Percentiles rank a stretch among this genome's conserved stretches.
These are phyloP conservation scores for Eimeria acervulina DNA, from an alignment of 169 alveolate species.

Conservation along the genomic window DNA sequence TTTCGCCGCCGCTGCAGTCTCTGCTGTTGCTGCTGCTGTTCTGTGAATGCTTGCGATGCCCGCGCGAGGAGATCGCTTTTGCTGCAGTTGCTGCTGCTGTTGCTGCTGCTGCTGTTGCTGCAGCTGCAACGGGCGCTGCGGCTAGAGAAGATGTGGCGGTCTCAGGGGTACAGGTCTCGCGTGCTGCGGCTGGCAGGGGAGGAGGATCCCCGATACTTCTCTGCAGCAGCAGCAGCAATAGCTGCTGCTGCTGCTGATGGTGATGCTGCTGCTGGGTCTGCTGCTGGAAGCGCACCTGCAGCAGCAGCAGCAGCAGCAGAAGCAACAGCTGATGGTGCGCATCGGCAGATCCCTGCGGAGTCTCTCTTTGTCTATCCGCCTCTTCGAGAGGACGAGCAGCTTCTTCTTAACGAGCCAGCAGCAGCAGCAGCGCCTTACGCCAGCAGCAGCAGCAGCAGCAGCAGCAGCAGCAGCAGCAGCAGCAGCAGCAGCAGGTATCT, in stretches of 20 bases:
- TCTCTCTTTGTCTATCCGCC: neutral
- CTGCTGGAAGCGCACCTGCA: no score
- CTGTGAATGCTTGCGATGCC: neutral
- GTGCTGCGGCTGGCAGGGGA: conserved; percentile 16
- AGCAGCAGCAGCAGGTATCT: conserved; percentile 40
- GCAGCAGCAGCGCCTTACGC: neutral
- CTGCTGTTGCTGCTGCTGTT: neutral
- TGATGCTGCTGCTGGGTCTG: no score
- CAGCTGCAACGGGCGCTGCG: no score
- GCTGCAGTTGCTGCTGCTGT: neutral
- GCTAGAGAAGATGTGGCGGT: neutral
- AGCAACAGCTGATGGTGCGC: neutral
- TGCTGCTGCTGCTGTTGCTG: conserved; percentile 1
- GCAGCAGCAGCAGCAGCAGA: conserved; percentile 40
- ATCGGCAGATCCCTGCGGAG: conserved; percentile 13
- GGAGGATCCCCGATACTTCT: conserved; percentile 8
- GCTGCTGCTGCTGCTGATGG: conserved; percentile 9
- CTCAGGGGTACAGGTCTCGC: neutral
- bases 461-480: neutral
- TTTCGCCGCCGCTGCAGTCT: no score
- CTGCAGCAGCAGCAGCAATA: neutral
- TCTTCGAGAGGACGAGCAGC: neutral
- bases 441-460: neutral
- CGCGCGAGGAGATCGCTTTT: neutral
- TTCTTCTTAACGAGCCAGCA: neutral